Evolutionary conservation across 768 basidiomycete genomes (phyloP).

Genomic region (Hysterangium stoloniferum): DNA sequence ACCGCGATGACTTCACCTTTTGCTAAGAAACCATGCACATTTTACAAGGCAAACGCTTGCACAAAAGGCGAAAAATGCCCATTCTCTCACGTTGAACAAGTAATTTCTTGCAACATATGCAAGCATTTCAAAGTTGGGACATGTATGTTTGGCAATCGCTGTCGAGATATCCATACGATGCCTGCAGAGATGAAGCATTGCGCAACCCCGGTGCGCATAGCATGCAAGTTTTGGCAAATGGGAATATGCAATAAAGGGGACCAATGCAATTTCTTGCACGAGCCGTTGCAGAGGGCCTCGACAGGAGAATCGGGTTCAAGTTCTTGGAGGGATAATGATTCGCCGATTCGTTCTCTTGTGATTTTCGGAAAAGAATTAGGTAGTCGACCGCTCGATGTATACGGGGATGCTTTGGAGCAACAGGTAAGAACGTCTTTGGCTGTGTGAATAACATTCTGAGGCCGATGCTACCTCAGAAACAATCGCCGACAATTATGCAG

Average conservation of each 20-base stretch:
- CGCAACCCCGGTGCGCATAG: conserved; percentile 34
- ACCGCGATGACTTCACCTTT: no score
- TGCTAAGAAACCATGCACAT: conserved; percentile 22
- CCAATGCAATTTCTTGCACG: conserved; percentile 4
- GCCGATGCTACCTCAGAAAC: no score
- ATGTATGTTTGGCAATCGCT: conserved; percentile 6
- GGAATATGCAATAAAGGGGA: neutral
- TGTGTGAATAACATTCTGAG: no score
- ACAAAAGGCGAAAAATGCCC: conserved; percentile 22
- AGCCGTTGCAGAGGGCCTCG: neutral
- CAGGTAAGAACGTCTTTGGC: no score
- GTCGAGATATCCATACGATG: conserved; percentile 24
- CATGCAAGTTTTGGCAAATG: conserved; percentile 15
- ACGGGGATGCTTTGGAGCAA: no score
- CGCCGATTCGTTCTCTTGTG: no score
- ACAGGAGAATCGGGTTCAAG: neutral
- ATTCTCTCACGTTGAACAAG: conserved; percentile 18
- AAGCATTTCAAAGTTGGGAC: conserved; percentile 7
- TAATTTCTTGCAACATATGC: conserved; percentile 4
- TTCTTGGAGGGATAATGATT: neutral
- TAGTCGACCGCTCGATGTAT: no score
- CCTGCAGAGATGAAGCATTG: conserved; percentile 27
- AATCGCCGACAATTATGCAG: no score
- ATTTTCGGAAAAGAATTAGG: no score
- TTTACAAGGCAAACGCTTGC: conserved; percentile 21